Base-by-base conservation (phyloP, 805 yeast genomes). In the Schwanniomyces vanrijiae region DNA sequence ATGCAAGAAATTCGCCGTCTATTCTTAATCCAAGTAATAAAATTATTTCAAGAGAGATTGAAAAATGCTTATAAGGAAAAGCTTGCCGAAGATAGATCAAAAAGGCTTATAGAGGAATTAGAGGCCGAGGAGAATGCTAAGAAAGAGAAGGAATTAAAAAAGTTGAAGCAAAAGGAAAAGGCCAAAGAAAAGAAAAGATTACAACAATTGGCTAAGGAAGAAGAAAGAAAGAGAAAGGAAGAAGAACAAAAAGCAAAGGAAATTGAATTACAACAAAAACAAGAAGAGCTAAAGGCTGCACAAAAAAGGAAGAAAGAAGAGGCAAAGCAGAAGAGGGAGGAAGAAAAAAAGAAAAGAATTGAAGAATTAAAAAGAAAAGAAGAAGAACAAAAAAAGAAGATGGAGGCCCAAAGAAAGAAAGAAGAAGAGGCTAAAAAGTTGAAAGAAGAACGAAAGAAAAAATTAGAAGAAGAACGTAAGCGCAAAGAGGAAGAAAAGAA, bases 1-100 rank as follows among this genome's bases (percentile, higher is more conserved):
- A 68, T 88, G 58, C 84, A 82, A 56, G 96, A 90, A 65, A 85
- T 92, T 10, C 85, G 91, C 33, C 82, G 86, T 21, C 78, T 89
- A 75, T 78, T 91, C 51, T 90, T 88, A 56, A 75, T 88, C 44
- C 86, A 90, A 46, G 88, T 91, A 1, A 85, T 94, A 4, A 82
- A 88, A 44, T 74, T 89, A 60, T 77, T 91, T 55, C 88, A 87
- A 58, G 83, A 81, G 54, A 78, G 90, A 39, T 78, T 91, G 26
- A 73, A 87, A 58, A 81, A 78, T 25, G 88, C 96, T 0, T 90
- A 84, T 60, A 86, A 87, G 51, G 91, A 86, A 56, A 86, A 82
- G 53, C 80, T 86, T 41, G 91, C 96, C 10, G 89, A 86, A 49
- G 94, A 87, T 55, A 76, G 84, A 48, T 77, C 86, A 9, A 69